phyloP scores from a whole-genome alignment of 192 early-diverging fungal species.

The Dissophora globulifera region DNA sequence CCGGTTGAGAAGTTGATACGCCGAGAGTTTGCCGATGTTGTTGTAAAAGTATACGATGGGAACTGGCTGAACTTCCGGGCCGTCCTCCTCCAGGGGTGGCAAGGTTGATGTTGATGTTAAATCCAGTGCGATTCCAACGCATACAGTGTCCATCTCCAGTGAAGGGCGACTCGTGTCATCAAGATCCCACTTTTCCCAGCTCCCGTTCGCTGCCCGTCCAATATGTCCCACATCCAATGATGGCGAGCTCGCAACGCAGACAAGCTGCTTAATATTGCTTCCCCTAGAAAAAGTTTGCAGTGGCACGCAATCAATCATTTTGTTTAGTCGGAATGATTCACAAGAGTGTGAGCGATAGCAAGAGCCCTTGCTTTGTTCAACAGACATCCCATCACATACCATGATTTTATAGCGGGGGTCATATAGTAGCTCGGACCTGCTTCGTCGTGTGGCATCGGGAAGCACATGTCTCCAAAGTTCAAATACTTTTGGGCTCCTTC shows the following conservation, averaged over 20 bases:
- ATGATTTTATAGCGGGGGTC: constrained; percentile 66
- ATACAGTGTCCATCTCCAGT: constrained; percentile 73
- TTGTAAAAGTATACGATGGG: constrained; percentile 82
- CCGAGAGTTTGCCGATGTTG: constrained; percentile 69
- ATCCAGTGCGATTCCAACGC: constrained; percentile 81
- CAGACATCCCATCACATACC: constrained; percentile 58
- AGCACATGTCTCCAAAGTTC: constrained; percentile 67
- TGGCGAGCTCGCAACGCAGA: constrained; percentile 55
- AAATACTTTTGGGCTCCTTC: constrained; percentile 60
- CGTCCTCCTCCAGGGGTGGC: constrained; percentile 60
- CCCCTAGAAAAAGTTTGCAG: constrained; percentile 24
- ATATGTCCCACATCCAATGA: constrained; percentile 62
- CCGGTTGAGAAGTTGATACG: constrained; percentile 73
- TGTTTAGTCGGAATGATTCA: neutral
- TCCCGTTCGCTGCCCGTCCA: constrained; percentile 55
- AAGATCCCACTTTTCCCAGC: constrained; percentile 79
- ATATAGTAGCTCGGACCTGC: constrained; percentile 64
- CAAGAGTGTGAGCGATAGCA: neutral
- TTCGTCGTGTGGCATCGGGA: constrained; percentile 58
- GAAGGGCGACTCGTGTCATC: constrained; percentile 70
- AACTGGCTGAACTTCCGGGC: constrained; percentile 60
- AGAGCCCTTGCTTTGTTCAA: too few relatives aligned
- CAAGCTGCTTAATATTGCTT: constrained; percentile 45
- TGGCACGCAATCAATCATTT: neutral
- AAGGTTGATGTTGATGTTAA: constrained; percentile 68